These are phyloP conservation scores for Phytophthora ohioensis DNA, from an alignment of 352 stramenopile genomes.

Conservation along the genomic window DNA sequence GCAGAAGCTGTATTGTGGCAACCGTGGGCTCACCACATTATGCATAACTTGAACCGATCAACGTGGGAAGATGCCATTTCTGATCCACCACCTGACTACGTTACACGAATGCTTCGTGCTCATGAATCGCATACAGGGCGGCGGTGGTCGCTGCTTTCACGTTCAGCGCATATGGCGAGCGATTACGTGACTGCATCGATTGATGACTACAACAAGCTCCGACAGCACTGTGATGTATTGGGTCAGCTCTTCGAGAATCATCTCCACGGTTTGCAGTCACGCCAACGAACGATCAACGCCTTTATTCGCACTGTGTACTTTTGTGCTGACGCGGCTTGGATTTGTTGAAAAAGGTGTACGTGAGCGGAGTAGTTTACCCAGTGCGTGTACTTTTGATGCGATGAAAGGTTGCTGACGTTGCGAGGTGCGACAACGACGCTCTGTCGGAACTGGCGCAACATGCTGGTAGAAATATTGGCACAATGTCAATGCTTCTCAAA, in stretches of 20 bases:
- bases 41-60: too few species aligned
- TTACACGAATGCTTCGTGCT: not conserved
- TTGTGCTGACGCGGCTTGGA: constrained; percentile 1
- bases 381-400: not conserved
- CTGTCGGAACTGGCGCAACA: constrained; percentile 7
- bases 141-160: not conserved
- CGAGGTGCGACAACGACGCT: constrained; percentile 6
- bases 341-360: not conserved
- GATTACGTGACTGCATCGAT: not conserved
- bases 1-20: too few species aligned
- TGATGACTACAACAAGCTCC: not conserved
- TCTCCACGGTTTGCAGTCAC: not conserved
- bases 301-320: not conserved
- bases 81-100: not conserved
- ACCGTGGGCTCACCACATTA: too few species aligned
- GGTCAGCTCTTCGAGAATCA: not conserved
- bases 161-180: not conserved
- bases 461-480: too few species aligned
- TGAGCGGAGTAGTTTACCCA: not conserved
- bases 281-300: not conserved
- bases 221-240: not conserved
- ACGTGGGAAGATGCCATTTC: too few species aligned
- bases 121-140: not conserved
- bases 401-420: constrained; percentile 3
- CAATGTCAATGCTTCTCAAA: too few species aligned